Evolutionary conservation across 352 stramenopile genomes (phyloP).

Genomic region (Saprolegnia diclina): DNA sequence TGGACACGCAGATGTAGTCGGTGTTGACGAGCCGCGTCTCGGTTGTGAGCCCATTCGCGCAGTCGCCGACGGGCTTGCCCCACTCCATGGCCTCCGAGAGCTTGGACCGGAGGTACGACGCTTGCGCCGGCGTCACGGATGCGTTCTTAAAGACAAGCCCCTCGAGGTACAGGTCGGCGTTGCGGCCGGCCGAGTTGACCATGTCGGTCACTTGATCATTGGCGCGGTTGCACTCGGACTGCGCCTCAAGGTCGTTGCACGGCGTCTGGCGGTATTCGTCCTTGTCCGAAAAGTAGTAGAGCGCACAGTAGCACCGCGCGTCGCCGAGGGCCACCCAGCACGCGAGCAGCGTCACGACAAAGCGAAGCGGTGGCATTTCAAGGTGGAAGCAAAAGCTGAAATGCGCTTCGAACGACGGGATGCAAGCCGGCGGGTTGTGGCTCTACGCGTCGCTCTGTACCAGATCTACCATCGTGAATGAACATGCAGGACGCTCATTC

Average conservation of each 20-base stretch:
- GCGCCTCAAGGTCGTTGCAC: conserved; percentile 8
- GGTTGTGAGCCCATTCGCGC: conserved; percentile 1
- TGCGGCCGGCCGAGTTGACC: conserved; percentile 5
- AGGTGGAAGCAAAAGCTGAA: too few species aligned
- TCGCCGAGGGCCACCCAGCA: neutral
- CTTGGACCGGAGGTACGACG: neutral
- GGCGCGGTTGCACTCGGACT: conserved; percentile 8
- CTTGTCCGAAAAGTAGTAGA: neutral
- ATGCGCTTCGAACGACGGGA: too few species aligned
- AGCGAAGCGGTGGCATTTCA: too few species aligned
- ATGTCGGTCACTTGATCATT: conserved; percentile 2
- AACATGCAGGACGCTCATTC: too few species aligned
- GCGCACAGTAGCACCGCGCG: neutral
- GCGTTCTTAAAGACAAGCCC: neutral
- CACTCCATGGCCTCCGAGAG: conserved; percentile 5
- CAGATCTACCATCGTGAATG: too few species aligned
- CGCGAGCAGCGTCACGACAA: neutral
- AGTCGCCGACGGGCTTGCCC: conserved; percentile 11
- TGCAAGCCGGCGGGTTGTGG: too few species aligned
- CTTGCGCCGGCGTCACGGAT: neutral
- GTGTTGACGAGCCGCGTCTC: neutral
- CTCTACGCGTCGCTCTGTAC: too few species aligned
- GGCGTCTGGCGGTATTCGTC: neutral
- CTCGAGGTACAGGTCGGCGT: conserved; percentile 9
- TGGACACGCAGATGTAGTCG: neutral